These are phyloP conservation scores for Globisporangium parvum DNA, from an alignment of 352 stramenopile genomes.

Conservation along the genomic window DNA sequence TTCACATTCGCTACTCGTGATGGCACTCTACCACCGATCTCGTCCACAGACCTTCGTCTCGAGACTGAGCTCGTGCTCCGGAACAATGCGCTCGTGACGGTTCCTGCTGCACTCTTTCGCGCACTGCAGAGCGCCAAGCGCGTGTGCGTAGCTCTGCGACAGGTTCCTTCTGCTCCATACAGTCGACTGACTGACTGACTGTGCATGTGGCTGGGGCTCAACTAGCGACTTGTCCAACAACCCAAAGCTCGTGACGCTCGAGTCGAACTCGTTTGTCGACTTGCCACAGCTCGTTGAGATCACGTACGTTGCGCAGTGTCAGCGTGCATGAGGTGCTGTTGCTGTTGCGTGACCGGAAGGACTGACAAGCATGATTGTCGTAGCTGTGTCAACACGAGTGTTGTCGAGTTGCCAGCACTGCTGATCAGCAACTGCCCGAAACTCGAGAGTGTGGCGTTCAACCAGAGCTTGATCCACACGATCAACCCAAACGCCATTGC, in stretches of 20 bases:
- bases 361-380: background rate
- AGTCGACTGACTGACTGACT: background rate
- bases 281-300: conserved; percentile 37
- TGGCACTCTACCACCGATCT: conserved; percentile 12
- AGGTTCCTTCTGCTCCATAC: too few species aligned
- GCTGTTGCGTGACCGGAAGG: background rate
- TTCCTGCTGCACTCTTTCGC: conserved; percentile 41
- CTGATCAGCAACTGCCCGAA: conserved; percentile 34
- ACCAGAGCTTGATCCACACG: conserved; percentile 26
- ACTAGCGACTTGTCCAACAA: conserved; percentile 53
- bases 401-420: conserved; percentile 24
- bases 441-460: conserved; percentile 34
- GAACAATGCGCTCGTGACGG: conserved; percentile 36
- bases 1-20: conserved; percentile 28
- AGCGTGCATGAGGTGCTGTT: too few species aligned
- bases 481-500: conserved; percentile 22
- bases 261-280: conserved; percentile 36
- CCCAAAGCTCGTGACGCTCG: conserved; percentile 36
- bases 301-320: too few species aligned
- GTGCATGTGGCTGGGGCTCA: background rate
- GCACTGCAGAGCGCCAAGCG: conserved; percentile 27
- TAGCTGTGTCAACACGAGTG: conserved; percentile 36
- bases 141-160: conserved; percentile 23
- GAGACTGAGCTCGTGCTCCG: conserved; percentile 36
- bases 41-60: conserved; percentile 17